Percentiles rank a stretch among this genome's conserved stretches.
These are phyloP conservation scores for Neurospora sp. DNA, from an alignment of 2,329 filamentous ascomycete genomes.

Conservation along the genomic window DNA sequence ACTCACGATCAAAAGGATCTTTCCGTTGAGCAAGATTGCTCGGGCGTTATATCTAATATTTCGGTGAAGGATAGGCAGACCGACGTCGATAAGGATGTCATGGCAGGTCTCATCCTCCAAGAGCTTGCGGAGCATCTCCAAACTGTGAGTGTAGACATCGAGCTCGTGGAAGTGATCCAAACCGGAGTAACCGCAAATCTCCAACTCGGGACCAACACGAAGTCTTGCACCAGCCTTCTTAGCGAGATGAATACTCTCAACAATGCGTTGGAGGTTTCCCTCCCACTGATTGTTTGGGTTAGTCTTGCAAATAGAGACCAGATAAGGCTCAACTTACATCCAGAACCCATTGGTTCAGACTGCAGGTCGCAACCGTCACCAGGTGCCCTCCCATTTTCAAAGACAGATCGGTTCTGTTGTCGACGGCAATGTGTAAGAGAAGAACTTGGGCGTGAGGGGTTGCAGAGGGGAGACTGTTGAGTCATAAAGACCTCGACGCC, in stretches of 20 bases:
- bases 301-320: background rate
- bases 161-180: conserved; percentile 56
- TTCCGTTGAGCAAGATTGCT: conserved; percentile 52
- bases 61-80: conserved; percentile 52
- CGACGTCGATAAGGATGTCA: conserved; percentile 57
- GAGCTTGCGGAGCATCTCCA: conserved; percentile 54
- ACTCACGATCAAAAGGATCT: conserved; percentile 62
- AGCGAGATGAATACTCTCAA: conserved; percentile 49
- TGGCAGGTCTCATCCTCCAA: conserved; percentile 49
- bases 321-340: conserved; percentile 30
- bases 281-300: conserved; percentile 23
- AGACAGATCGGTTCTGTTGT: background rate
- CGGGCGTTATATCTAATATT: conserved; percentile 58
- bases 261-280: conserved; percentile 50
- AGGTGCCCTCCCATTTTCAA: conserved; percentile 16
- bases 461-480: background rate
- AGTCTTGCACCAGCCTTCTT: conserved; percentile 52
- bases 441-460: background rate
- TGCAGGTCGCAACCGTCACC: conserved; percentile 23
- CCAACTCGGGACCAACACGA: conserved; percentile 49
- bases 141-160: conserved; percentile 49
- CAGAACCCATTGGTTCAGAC: conserved; percentile 31
- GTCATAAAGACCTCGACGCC: background rate
- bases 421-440: background rate
- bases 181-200: conserved; percentile 52